These are phyloP conservation scores for Hirsutella thompsonii DNA, from an alignment of 2,329 filamentous ascomycete genomes.

Conservation along the genomic window DNA sequence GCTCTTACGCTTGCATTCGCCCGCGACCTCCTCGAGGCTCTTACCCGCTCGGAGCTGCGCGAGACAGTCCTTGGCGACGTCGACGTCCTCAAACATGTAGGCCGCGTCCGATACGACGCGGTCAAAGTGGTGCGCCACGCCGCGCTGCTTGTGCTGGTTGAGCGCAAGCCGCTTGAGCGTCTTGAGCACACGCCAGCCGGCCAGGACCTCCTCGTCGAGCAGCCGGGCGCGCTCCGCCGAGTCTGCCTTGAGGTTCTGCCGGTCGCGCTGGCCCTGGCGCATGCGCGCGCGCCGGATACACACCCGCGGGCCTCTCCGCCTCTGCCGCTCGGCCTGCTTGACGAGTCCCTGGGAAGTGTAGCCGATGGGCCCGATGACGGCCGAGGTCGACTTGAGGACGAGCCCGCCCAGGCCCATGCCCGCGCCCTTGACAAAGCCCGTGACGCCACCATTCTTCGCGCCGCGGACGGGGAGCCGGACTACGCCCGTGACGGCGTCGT, in stretches of 20 bases:
- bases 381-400: slow-evolving; percentile 51
- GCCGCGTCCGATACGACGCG: slow-evolving; percentile 14
- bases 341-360: slow-evolving; percentile 52
- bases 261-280: slow-evolving; percentile 39
- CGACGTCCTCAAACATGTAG: slow-evolving; percentile 33
- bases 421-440: slow-evolving; percentile 37
- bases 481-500: slow-evolving; percentile 52
- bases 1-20: neutral
- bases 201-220: slow-evolving; percentile 13
- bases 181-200: slow-evolving; percentile 19
- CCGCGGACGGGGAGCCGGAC: slow-evolving; percentile 45
- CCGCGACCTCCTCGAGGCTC: slow-evolving; percentile 12
- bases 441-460: slow-evolving; percentile 36
- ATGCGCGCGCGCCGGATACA: slow-evolving; percentile 46
- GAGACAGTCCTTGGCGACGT: slow-evolving; percentile 30
- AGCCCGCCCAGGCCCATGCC: slow-evolving; percentile 52
- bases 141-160: slow-evolving; percentile 19
- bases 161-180: slow-evolving; percentile 16
- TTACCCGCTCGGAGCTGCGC: slow-evolving; percentile 32
- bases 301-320: slow-evolving; percentile 34
- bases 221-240: slow-evolving; percentile 11
- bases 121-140: slow-evolving; percentile 22
- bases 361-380: slow-evolving; percentile 45
- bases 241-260: slow-evolving; percentile 17
- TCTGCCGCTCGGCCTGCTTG: slow-evolving; percentile 42